Conservation (phyloP, 805 yeast species). For the Maudiozyma pseudohumilis region DNA sequence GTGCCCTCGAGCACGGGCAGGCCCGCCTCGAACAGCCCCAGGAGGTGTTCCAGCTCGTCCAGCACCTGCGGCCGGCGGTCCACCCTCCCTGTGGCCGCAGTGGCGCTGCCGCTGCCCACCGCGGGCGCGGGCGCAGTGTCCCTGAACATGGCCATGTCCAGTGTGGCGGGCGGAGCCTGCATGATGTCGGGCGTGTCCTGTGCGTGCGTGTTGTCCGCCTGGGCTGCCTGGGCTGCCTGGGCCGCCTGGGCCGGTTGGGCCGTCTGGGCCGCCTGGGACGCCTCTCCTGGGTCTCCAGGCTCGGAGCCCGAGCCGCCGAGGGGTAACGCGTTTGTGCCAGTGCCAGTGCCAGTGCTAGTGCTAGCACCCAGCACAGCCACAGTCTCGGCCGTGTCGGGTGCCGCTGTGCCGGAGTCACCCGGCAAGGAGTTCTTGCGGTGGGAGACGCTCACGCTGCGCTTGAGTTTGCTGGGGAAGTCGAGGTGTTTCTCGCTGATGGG, state of each 20-base stretch:
- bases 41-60: slow-evolving; percentile 21
- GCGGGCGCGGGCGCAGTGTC: slow-evolving; percentile 14
- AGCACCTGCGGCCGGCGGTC: slow-evolving; percentile 25
- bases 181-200: slow-evolving; percentile 4
- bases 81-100: slow-evolving; percentile 5
- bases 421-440: slow-evolving; percentile 10
- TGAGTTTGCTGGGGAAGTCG: slow-evolving; percentile 18
- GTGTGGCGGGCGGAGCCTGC: slow-evolving; percentile 22
- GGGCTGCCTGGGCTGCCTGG: not conserved
- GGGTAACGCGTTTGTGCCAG: not conserved
- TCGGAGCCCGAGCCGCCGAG: not conserved
- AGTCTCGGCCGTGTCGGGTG: not conserved
- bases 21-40: slow-evolving; percentile 24
- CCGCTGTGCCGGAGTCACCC: no score
- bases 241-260: not conserved
- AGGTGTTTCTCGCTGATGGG: slow-evolving; percentile 57
- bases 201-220: not conserved
- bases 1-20: slow-evolving; percentile 24
- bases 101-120: not conserved
- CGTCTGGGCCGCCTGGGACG: not conserved
- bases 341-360: not conserved
- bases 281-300: not conserved
- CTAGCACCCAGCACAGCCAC: not conserved
- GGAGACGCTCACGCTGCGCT: slow-evolving; percentile 17
- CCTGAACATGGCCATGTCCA: slow-evolving; percentile 22